These are phyloP conservation scores for Leccinum ochraceum DNA, from an alignment of 768 basidiomycete genomes.

Conservation along the genomic window DNA sequence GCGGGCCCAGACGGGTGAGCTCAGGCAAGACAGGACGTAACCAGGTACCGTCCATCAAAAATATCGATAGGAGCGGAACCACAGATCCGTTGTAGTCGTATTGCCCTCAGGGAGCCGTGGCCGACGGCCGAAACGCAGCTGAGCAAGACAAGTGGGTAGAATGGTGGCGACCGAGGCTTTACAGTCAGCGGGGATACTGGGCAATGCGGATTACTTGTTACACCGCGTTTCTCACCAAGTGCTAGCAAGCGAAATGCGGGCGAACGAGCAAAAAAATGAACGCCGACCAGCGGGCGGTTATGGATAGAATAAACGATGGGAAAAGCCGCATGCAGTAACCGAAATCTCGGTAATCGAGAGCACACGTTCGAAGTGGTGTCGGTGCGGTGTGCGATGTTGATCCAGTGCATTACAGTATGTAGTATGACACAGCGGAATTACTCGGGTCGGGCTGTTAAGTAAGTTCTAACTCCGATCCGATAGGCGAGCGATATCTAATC, in stretches of 20 bases:
- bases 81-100: neutral
- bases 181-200: neutral
- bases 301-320: slow-evolving; percentile 2
- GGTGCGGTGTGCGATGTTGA: slow-evolving; percentile 8
- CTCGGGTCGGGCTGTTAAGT: slow-evolving; percentile 6
- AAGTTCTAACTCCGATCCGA: slow-evolving; percentile 32
- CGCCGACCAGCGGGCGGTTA: neutral
- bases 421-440: neutral
- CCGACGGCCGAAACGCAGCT: slow-evolving; percentile 1
- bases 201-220: neutral
- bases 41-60: neutral
- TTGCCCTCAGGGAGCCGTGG: neutral
- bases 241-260: neutral
- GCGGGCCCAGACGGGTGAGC: neutral
- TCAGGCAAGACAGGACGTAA: neutral
- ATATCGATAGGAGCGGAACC: neutral
- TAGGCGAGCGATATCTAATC: neutral
- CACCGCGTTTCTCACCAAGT: neutral
- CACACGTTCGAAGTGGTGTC: slow-evolving; percentile 13
- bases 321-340: neutral
- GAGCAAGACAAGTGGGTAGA: slow-evolving; percentile 3
- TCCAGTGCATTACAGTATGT: neutral
- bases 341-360: neutral
- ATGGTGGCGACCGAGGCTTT: neutral
- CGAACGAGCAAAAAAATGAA: neutral